A percentile compares a stretch with the other conserved stretches of the same genome.
Conservation (phyloP, 2,329 filamentous ascomycete species). For the Phialophora tarda region DNA sequence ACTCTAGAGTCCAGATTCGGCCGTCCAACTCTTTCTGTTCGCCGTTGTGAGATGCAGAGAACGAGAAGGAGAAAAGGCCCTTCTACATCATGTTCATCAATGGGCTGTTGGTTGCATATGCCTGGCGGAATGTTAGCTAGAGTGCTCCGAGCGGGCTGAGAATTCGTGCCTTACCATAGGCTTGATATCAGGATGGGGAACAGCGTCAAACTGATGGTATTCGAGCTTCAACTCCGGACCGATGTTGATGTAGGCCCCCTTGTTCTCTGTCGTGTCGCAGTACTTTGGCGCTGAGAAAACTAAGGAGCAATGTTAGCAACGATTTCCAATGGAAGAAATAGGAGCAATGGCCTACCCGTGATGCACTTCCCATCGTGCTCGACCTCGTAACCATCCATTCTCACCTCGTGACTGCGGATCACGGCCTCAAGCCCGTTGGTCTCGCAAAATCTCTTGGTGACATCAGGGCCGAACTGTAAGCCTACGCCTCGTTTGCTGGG, state of each 20-base stretch:
- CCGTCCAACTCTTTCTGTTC: neutral
- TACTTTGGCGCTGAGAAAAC: slow-evolving; percentile 98
- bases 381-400: slow-evolving; percentile 99
- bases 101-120: slow-evolving; percentile 47
- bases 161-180: slow-evolving; percentile 69
- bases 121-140: slow-evolving; percentile 47
- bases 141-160: neutral
- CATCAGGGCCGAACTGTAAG: slow-evolving; percentile 93
- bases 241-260: slow-evolving; percentile 97
- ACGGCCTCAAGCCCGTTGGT: slow-evolving; percentile 93
- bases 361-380: slow-evolving; percentile 96
- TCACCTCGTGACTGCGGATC: slow-evolving; percentile 95
- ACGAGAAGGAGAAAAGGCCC: neutral
- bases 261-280: slow-evolving; percentile 97
- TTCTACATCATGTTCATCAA: slow-evolving; percentile 40
- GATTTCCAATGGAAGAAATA: slow-evolving; percentile 39
- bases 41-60: neutral
- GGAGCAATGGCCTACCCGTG: slow-evolving; percentile 66
- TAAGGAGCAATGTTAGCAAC: slow-evolving; percentile 41
- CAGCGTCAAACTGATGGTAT: slow-evolving; percentile 93
- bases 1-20: slow-evolving; percentile 9
- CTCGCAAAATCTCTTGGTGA: slow-evolving; percentile 96
- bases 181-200: slow-evolving; percentile 92
- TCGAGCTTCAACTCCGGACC: slow-evolving; percentile 87
- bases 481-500: slow-evolving; percentile 97